Base-by-base conservation (phyloP, 2,329 filamentous ascomycete species). In the Pseudogymnoascus sp. region DNA sequence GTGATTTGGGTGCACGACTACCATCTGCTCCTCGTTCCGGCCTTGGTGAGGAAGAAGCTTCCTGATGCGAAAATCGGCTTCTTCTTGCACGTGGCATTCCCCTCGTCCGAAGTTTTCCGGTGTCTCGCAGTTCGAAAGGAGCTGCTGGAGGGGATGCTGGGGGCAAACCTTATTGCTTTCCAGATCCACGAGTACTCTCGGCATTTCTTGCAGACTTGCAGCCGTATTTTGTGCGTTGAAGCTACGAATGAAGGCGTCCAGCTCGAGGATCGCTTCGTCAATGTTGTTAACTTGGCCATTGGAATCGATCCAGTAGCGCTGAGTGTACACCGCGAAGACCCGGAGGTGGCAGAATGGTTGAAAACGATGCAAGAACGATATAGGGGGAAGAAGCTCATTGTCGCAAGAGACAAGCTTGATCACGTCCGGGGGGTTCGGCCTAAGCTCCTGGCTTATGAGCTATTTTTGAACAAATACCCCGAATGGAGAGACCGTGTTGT, bases 1-100 rank as follows among this genome's bases (percentile, higher is more conserved):
- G 85, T 90, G 55, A 89, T 97, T 70, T 97, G 93, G 93, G 81
- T 97, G 49, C 92, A 97, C 73, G 93, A 97, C 74, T 97, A 97
- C 72, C 93, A 97, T 73, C 81, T 97, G 58, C 82, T 97, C 4
- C 81, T 97, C 5, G 90, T 97, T 1, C 93, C 93, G 2, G 83
- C 80, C 55, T 95, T 97, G 90, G 81, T 97, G 52, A 89, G 93
- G 28, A 87, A 95, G 76, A 90, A 92, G 79, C 81, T 94, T 8
- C 92, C 93, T 0, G 91, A 97, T 67, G 93, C 93, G 14, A 90
- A 96, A 77, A 97, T 97, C 69, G 93, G 93, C 9, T 94, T 97
- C 78, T 97, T 97, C 77, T 78, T 97, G 14, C 93, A 97, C 72
- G 91, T 93, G 28, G 92, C 93, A 0, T 97, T 97, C 75, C 93